phyloP scores from a whole-genome alignment of 2,329 filamentous ascomycete species.

The Xylariales sp. region DNA sequence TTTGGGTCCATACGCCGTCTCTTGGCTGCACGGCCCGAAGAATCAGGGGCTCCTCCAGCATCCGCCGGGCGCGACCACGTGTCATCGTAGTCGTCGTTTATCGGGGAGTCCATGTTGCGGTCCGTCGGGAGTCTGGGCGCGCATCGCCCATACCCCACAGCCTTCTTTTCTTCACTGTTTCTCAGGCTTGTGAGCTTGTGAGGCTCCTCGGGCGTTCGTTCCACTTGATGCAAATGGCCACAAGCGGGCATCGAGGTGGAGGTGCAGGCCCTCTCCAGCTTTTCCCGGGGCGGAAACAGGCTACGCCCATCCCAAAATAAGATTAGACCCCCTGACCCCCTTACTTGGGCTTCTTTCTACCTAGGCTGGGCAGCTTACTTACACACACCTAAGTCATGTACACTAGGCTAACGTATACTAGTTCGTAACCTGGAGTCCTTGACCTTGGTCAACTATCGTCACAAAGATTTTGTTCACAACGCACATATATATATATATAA shows the following conservation, averaged over 20 bases:
- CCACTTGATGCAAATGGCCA: not conserved
- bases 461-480: no score
- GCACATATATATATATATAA: no score
- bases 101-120: not conserved
- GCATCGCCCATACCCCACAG: not conserved
- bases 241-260: not conserved
- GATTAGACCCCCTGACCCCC: not conserved
- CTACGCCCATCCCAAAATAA: not conserved
- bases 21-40: slow-evolving; percentile 4
- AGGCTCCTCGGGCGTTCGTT: not conserved
- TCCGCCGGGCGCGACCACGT: slow-evolving; percentile 2
- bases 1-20: slow-evolving; percentile 3
- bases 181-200: not conserved
- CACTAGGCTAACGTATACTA: no score
- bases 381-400: no score
- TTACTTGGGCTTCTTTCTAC: no score
- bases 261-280: not conserved
- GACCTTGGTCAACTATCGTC: no score
- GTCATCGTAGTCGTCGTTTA: slow-evolving; percentile 2
- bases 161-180: not conserved
- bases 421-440: no score
- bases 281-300: not conserved
- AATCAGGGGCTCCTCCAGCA: not conserved
- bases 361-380: no score
- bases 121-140: not conserved